Evolutionary conservation across 73 alveolate genomes (phyloP), one percentile per base, ranked within the genome.

Genomic region (Diophrys appendiculata): DNA sequence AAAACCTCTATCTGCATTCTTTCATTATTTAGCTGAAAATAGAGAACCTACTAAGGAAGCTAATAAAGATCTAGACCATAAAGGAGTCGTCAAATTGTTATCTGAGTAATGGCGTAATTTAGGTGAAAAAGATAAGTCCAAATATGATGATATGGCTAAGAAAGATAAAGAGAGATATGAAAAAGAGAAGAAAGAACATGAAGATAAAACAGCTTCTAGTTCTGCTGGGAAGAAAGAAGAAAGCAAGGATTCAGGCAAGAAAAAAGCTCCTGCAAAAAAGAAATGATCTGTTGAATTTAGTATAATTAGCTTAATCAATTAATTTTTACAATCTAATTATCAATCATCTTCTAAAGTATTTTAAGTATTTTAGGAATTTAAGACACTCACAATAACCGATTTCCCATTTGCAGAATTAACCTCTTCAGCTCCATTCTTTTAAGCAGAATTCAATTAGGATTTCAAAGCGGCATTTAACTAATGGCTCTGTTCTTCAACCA

Each of bases 1-100:
- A 77, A 83, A 80, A 29, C 86, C 91, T 2, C 60, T 76, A 0
- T 52, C 86, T 54, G 91, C 91, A 3, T 83, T 76, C 43, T 83
- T 83, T 82, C 78, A 32, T 3, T 83, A 65, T 71, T 73, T 74
- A 34, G 52, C 65, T 0, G 81, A 33, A 34, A 76, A 78, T 54
- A 33, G 91, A 5, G 77, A 65, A 18, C 32, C 68, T 14, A 27
- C 67, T 29, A 83, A 83, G 73, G 8, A 75, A 54, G 80, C 74
- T 53, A 28, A 74, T 27, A 86, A 86, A 0, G 35, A 29, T 28
- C 60, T 83, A 28, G 56, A 68, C 27, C 68, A 72, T 60, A 73
- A 35, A 2, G 60, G 76, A 23, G 11, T 33, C 32, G 80, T 80
- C 29, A 83, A 52, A 28, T 76, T 76, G 52, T 43, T 83, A 74